Percentiles rank a stretch among this genome's conserved stretches.
Conservation (phyloP, 176 grass and related monocot genomes). For the Ensete glaucum region DNA sequence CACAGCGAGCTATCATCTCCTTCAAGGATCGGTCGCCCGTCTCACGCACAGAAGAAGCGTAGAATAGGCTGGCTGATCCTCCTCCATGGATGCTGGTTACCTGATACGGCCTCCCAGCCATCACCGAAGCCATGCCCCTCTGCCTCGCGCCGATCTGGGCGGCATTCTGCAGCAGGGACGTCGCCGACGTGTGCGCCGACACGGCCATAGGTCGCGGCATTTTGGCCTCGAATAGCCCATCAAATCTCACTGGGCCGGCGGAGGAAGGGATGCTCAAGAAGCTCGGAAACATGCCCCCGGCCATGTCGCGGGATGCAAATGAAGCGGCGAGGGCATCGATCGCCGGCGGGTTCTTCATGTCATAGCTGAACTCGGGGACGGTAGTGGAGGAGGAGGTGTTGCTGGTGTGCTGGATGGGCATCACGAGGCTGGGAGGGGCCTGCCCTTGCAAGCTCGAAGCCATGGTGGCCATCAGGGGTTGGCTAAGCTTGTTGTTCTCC, state of each 20-base stretch:
- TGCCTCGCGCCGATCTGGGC: slow-evolving; percentile 38
- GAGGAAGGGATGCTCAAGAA: slow-evolving; percentile 14
- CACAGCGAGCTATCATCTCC: not conserved
- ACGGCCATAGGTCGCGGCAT: not conserved
- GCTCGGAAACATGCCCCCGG: slow-evolving; percentile 41
- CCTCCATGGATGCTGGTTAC: slow-evolving; percentile 26
- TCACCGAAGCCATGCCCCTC: slow-evolving; percentile 7
- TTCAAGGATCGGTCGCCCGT: slow-evolving; percentile 7
- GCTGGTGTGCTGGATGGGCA: not conserved
- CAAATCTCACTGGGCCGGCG: not conserved
- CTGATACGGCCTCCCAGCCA: slow-evolving; percentile 16
- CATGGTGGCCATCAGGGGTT: slow-evolving; percentile 57
- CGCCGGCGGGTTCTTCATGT: slow-evolving; percentile 27
- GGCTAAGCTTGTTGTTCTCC: slow-evolving; percentile 48
- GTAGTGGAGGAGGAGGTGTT: not conserved
- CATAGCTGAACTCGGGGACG: slow-evolving; percentile 1
- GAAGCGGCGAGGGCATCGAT: slow-evolving; percentile 23
- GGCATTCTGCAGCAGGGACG: slow-evolving; percentile 55
- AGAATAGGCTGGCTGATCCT: not conserved
- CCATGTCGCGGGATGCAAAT: slow-evolving; percentile 21
- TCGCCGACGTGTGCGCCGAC: slow-evolving; percentile 47
- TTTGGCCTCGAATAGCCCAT: not conserved
- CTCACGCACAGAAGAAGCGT: not conserved
- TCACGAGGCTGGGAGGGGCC: slow-evolving; percentile 8
- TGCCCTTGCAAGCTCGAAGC: slow-evolving; percentile 47